Percentiles rank a stretch among this genome's conserved stretches.
These are phyloP conservation scores for Phytophthora sp. DNA, from an alignment of 352 stramenopile species.

Conservation along the genomic window DNA sequence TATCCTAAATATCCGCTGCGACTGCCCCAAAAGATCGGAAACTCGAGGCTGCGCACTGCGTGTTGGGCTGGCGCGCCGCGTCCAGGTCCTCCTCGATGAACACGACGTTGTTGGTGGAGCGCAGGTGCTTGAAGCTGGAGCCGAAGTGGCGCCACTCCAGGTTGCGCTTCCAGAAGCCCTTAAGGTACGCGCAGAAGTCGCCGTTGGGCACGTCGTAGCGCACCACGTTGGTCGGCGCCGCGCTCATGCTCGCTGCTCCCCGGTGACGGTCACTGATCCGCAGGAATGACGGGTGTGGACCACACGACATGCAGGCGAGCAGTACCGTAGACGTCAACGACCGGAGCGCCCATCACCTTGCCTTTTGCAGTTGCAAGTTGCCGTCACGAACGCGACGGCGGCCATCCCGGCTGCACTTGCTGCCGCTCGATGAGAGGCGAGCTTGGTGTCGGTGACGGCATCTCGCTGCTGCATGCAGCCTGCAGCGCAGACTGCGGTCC, in stretches of 20 bases:
- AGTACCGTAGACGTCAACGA: conserved; percentile 28
- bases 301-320: background rate
- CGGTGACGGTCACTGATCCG: background rate
- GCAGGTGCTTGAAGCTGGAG: conserved; percentile 76
- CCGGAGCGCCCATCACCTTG: no score
- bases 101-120: conserved; percentile 84
- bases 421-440: no score
- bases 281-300: background rate
- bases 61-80: conserved; percentile 75
- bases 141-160: conserved; percentile 84
- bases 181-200: conserved; percentile 75
- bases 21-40: background rate
- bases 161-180: conserved; percentile 86
- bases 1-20: background rate
- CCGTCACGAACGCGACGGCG: no score
- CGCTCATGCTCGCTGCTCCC: conserved; percentile 21
- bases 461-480: background rate
- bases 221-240: conserved; percentile 32
- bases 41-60: conserved; percentile 48
- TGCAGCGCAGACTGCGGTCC: background rate
- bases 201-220: conserved; percentile 66
- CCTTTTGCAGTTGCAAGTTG: no score
- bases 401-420: no score
- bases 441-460: no score
- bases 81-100: conserved; percentile 78